Evolutionary conservation across 2,329 filamentous ascomycete genomes (phyloP).

Genomic region (Aureobasidium lini): DNA sequence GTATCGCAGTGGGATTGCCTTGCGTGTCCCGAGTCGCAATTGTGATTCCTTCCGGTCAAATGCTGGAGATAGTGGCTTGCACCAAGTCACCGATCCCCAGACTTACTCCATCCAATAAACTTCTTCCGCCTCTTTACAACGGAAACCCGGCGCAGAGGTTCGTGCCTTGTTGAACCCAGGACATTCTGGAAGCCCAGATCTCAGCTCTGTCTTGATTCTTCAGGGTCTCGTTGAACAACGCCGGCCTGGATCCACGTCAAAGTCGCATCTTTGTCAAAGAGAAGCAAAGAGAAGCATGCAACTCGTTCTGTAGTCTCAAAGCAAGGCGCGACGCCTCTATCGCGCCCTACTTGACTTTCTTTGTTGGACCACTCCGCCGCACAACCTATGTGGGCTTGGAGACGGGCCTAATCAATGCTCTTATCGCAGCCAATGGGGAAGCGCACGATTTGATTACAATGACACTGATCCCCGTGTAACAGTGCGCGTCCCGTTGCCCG

Average conservation of each 20-base stretch:
- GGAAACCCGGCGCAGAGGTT: slow-evolving; percentile 8
- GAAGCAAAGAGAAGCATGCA: background rate
- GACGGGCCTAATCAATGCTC: slow-evolving; percentile 7
- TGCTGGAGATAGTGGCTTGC: slow-evolving; percentile 12
- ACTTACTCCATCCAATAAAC: slow-evolving; percentile 13
- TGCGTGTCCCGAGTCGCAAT: background rate
- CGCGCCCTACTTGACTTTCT: background rate
- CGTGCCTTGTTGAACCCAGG: slow-evolving; percentile 3
- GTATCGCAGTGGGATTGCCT: background rate
- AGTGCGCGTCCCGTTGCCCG: background rate
- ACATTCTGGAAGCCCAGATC: slow-evolving; percentile 3
- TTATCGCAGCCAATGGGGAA: slow-evolving; percentile 13
- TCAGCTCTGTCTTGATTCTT: background rate
- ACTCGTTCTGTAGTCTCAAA: background rate
- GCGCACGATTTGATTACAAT: slow-evolving; percentile 9
- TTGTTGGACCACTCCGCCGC: slow-evolving; percentile 10
- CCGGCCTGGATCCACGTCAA: slow-evolving; percentile 2
- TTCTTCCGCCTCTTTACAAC: slow-evolving; percentile 3
- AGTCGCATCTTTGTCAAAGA: background rate
- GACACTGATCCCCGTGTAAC: slow-evolving; percentile 13
- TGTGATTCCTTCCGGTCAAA: background rate
- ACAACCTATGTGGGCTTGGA: slow-evolving; percentile 7
- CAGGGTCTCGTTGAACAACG: slow-evolving; percentile 3
- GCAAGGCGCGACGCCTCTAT: background rate
- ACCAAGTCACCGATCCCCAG: slow-evolving; percentile 10